Evolutionary conservation across 306 rosid genomes (phyloP), one percentile per base, ranked within the genome.

Genomic region (Geum urbanum): DNA sequence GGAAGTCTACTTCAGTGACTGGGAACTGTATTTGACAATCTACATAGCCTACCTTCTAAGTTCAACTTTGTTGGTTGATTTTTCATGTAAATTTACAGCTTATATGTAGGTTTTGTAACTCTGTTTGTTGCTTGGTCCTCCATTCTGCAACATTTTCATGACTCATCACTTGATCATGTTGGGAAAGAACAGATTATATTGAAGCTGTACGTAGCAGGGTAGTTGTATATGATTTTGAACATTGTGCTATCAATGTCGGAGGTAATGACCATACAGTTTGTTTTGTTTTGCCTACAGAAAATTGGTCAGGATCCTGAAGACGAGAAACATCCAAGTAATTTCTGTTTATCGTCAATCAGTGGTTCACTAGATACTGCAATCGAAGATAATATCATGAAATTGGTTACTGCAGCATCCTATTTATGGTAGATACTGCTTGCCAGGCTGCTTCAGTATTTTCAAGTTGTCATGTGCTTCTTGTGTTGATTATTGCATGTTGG

Each of bases 261-360:
- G 47, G 63, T 32, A 43, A 40, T 54, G 20, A 69, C 22, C 16
- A 5, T 74, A 35, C 15, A 16, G 12, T 56, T 60, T 70, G 35
- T 9, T 44, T 75, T 56, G 66, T 65, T 18, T 43, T 14, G 47
- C 51, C 13, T 43, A 56, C 86, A 87, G 96, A 87, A 74, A 83
- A 70, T 80, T 82, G 80, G 24, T 63, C 83, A 3, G 71, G 71
- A 54, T 70, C 74, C 6, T 77, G 80, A 84, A 70, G 78, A 49
- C 67, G 41, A 14, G 55, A 69, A 72, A 59, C 41, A 22, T 24
- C 69, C 66, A 11, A 18, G 57, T 55, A 68, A 64, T 24, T 54
- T 63, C 46, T 41, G 20, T 61, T 59, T 63, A 67, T n/a, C n/a
- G 37, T 67, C 79, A 48, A 63, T 56, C 35, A 37, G 57, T 72